phyloP scores from a whole-genome alignment of 1,139 yeast genomes.

The Yamadazyma pseudoaaseri region DNA sequence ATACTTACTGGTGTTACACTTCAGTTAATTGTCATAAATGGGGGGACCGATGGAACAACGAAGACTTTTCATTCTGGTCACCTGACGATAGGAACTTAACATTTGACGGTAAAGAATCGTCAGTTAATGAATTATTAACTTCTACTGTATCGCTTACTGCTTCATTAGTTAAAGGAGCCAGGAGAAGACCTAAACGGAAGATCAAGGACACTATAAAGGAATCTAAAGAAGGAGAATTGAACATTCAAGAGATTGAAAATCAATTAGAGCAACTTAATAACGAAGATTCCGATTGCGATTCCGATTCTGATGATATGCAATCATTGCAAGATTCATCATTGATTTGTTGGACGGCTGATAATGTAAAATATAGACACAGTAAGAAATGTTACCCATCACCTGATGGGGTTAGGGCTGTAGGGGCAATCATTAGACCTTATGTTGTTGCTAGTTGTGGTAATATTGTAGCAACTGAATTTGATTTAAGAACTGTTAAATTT shows the following conservation, averaged over 20 bases:
- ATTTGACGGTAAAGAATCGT: slow-evolving; percentile 14
- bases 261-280: slow-evolving; percentile 7
- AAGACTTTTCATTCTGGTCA: slow-evolving; percentile 87
- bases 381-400: slow-evolving; percentile 42
- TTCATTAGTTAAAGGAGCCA: slow-evolving; percentile 10
- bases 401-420: slow-evolving; percentile 67
- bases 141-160: slow-evolving; percentile 16
- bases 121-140: slow-evolving; percentile 12
- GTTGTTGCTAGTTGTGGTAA: slow-evolving; percentile 61
- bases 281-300: slow-evolving; percentile 12
- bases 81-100: slow-evolving; percentile 51
- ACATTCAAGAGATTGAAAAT: slow-evolving; percentile 7
- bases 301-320: slow-evolving; percentile 14
- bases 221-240: slow-evolving; percentile 1
- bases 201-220: slow-evolving; percentile 8
- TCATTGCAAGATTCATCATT: slow-evolving; percentile 18
- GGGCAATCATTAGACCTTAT: slow-evolving; percentile 73
- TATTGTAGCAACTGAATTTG: slow-evolving; percentile 51
- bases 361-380: slow-evolving; percentile 21
- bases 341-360: slow-evolving; percentile 23
- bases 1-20: slow-evolving; percentile 85
- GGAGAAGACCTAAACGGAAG: slow-evolving; percentile 11
- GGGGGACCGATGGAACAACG: slow-evolving; percentile 95
- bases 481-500: slow-evolving; percentile 46
- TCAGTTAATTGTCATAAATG: slow-evolving; percentile 67